These are phyloP conservation scores for Pyracantha coccinea DNA, from an alignment of 331 rosid genomes.

Conservation along the genomic window DNA sequence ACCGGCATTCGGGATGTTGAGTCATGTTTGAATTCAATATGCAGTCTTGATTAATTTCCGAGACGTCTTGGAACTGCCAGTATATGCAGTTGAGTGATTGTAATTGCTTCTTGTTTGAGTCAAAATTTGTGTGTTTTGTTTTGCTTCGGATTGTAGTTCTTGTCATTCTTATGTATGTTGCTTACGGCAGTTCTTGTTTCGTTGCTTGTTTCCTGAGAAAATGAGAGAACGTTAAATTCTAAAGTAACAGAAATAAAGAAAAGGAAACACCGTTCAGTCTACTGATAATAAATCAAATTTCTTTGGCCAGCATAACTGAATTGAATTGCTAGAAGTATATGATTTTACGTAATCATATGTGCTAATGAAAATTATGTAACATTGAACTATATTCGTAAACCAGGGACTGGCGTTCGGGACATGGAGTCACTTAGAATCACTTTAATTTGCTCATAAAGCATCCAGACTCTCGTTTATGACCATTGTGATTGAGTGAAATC, in stretches of 20 bases:
- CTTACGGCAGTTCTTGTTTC: background rate
- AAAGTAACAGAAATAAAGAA: background rate
- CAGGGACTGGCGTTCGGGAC: background rate
- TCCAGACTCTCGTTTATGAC: background rate
- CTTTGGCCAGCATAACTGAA: no score
- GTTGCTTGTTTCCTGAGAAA: background rate
- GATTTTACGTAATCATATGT: background rate
- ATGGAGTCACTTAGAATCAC: background rate
- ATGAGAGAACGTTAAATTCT: background rate
- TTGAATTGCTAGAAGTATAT: no score
- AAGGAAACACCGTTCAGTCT: no score
- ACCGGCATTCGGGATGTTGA: background rate
- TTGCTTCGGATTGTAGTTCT: slow-evolving; percentile 12
- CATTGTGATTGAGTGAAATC: background rate
- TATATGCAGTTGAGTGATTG: background rate
- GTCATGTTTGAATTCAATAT: background rate
- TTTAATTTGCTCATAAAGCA: background rate
- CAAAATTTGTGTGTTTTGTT: slow-evolving; percentile 3
- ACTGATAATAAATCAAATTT: no score
- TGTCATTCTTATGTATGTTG: slow-evolving; percentile 9
- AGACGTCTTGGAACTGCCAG: background rate
- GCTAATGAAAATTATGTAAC: background rate
- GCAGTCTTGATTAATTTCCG: background rate
- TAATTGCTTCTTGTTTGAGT: background rate
- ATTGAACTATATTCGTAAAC: background rate